These are phyloP conservation scores for Theobroma cacao DNA, from an alignment of 345 rosid species.

Conservation along the genomic window DNA sequence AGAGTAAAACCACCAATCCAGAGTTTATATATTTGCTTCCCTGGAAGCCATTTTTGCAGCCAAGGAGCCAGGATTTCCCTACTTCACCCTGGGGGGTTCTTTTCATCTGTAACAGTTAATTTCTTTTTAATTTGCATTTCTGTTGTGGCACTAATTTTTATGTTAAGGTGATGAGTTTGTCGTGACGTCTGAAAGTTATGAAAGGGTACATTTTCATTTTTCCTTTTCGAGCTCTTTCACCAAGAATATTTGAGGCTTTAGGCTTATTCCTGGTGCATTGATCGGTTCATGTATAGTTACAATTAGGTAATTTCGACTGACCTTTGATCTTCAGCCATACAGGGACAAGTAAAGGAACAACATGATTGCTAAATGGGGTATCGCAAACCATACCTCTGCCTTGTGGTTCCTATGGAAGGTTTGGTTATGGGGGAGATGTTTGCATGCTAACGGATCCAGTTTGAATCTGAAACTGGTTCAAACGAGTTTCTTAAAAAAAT, in stretches of 20 bases:
- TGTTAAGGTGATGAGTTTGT: neutral
- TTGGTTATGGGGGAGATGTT: neutral
- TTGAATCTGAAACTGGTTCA: constrained; percentile 14
- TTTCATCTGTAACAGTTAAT: neutral
- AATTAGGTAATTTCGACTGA: neutral
- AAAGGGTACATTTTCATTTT: neutral
- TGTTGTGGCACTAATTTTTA: neutral
- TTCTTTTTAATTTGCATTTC: neutral
- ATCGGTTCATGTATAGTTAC: neutral
- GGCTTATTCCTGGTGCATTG: neutral
- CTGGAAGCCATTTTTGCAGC: neutral
- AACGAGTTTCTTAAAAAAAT: constrained; percentile 16
- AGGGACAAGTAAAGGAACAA: neutral
- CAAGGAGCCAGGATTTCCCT: neutral
- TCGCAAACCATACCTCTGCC: neutral
- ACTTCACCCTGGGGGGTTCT: neutral
- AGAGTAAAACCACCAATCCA: neutral
- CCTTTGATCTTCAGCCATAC: neutral
- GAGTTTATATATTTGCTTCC: no score
- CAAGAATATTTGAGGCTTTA: neutral
- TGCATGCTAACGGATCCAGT: neutral
- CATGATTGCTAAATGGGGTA: neutral
- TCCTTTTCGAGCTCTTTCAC: constrained; percentile 1
- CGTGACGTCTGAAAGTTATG: neutral
- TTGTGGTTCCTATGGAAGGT: constrained; percentile 1